A percentile compares a stretch with the other conserved stretches of the same genome.
These are phyloP conservation scores for Pistacia integerrima DNA, from an alignment of 345 rosid genomes.

Conservation along the genomic window DNA sequence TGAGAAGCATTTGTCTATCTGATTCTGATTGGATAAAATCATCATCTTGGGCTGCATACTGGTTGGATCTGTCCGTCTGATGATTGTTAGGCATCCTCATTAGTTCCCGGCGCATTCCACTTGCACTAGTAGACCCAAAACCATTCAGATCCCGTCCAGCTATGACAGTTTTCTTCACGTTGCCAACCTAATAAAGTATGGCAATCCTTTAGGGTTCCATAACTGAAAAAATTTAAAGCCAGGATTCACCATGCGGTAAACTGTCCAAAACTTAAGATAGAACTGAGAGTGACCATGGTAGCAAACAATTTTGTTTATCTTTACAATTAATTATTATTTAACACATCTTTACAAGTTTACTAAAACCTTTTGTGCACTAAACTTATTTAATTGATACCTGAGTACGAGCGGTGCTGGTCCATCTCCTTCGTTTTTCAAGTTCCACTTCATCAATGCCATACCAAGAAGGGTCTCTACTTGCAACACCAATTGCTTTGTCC, in stretches of 20 bases:
- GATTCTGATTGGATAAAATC: constrained; percentile 88
- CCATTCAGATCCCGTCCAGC: constrained; percentile 60
- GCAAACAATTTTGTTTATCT: constrained; percentile 3
- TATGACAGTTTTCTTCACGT: constrained; percentile 68
- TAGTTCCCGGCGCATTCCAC: constrained; percentile 74
- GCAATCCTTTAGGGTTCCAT: constrained; percentile 20
- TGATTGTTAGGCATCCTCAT: constrained; percentile 76
- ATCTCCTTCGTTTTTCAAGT: constrained; percentile 89
- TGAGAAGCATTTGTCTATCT: constrained; percentile 91
- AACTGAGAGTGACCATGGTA: constrained; percentile 5
- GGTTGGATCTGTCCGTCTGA: constrained; percentile 59
- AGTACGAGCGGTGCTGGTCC: constrained; percentile 82
- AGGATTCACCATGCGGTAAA: neutral
- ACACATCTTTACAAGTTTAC: neutral
- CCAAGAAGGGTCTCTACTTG: constrained; percentile 85
- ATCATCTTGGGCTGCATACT: constrained; percentile 55
- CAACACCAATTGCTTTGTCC: constrained; percentile 87
- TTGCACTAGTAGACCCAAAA: constrained; percentile 45
- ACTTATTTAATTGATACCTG: constrained; percentile 46
- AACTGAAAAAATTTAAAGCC: constrained; percentile 5
- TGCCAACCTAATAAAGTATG: constrained; percentile 55
- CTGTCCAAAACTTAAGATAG: neutral
- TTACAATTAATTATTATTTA: constrained; percentile 6
- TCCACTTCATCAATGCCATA: constrained; percentile 84
- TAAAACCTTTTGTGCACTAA: neutral